Conservation (phyloP, 2,329 filamentous ascomycete genomes). For the Fusarium hostae region DNA sequence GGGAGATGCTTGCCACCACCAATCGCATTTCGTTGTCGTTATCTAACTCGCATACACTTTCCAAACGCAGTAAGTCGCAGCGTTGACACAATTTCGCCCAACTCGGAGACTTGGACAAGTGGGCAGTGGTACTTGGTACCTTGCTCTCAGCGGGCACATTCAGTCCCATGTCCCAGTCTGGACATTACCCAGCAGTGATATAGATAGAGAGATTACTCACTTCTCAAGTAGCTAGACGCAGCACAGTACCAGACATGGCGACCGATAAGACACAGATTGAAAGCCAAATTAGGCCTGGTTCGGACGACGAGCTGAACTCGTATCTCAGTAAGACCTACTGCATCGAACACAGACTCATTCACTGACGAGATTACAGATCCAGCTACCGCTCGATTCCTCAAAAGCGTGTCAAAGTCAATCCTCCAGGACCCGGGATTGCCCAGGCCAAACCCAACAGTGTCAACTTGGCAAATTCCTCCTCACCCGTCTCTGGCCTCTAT, state of each 20-base stretch:
- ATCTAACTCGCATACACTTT: neutral
- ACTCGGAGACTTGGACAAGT: neutral
- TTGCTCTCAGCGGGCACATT: too few relatives aligned
- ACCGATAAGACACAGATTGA: neutral
- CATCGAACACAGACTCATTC: too few relatives aligned
- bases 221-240: neutral
- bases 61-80: neutral
- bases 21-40: neutral
- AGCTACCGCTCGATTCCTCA: neutral
- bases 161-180: neutral
- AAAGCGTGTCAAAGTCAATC: neutral
- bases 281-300: neutral
- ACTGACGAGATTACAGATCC: neutral
- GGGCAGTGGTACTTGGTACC: neutral
- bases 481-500: slow-evolving; percentile 37
- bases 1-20: neutral
- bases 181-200: neutral
- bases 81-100: neutral
- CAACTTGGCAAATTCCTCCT: slow-evolving; percentile 43
- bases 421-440: slow-evolving; percentile 41
- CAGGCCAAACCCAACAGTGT: slow-evolving; percentile 37
- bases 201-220: neutral
- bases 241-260: neutral
- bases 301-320: neutral
- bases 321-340: neutral